phyloP scores from a whole-genome alignment of 345 rosid genomes.

The Sisymbrium altissimum region DNA sequence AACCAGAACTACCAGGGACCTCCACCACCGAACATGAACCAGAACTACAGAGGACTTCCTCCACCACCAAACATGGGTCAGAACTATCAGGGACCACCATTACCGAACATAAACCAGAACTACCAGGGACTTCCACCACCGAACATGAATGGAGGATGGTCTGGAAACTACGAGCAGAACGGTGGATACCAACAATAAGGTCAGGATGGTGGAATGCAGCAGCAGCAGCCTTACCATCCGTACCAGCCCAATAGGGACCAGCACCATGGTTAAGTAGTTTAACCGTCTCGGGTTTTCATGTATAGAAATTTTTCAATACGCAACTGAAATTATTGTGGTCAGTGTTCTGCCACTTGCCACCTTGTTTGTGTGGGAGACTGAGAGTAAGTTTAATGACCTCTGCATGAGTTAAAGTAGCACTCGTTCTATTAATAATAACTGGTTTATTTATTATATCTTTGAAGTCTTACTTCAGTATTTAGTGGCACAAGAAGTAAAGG shows the following conservation, averaged over 20 bases:
- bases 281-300: constrained; percentile 6
- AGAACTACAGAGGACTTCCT: not conserved
- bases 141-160: constrained; percentile 19
- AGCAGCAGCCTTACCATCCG: no score
- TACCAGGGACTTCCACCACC: not conserved
- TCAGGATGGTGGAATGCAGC: constrained; percentile 28
- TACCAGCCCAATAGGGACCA: not conserved
- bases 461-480: not conserved
- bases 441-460: not conserved
- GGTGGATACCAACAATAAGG: constrained; percentile 21
- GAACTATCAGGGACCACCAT: not conserved
- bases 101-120: no score
- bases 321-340: not conserved
- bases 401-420: not conserved
- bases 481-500: constrained; percentile 11
- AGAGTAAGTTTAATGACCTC: not conserved
- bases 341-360: not conserved
- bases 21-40: not conserved
- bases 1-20: no score
- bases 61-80: not conserved
- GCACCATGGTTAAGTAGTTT: constrained; percentile 10
- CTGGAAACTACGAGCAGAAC: constrained; percentile 26
- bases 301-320: not conserved
- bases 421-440: not conserved
- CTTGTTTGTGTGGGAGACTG: not conserved